Percentiles rank a stretch among this genome's conserved stretches.
Conservation (phyloP, 495 filamentous ascomycete species). For the Eremomyces bilateralis region DNA sequence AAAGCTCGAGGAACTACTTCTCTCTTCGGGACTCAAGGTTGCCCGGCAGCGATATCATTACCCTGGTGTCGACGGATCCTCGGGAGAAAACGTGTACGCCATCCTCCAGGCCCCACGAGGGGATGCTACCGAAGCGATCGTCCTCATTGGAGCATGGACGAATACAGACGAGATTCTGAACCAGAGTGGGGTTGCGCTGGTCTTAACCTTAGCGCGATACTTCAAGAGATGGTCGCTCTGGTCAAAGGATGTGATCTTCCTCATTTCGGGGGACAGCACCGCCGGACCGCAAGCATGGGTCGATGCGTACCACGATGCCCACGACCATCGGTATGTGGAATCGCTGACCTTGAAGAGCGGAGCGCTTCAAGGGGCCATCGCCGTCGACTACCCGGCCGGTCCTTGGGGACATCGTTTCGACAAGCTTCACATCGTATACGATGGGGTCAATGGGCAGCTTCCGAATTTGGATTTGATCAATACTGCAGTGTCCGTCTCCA, state of each 20-base stretch:
- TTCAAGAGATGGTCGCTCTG: slow-evolving; percentile 95
- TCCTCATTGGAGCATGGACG: slow-evolving; percentile 71
- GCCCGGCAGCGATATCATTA: slow-evolving; percentile 73
- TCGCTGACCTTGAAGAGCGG: slow-evolving; percentile 81
- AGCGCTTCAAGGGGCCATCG: slow-evolving; percentile 76
- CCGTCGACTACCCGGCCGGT: slow-evolving; percentile 62
- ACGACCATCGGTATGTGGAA: slow-evolving; percentile 40
- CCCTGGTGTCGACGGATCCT: too few relatives aligned
- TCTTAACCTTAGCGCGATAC: slow-evolving; percentile 72
- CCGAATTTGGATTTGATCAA: slow-evolving; percentile 94
- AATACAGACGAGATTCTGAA: slow-evolving; percentile 68
- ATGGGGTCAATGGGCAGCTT: slow-evolving; percentile 88
- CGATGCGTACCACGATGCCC: slow-evolving; percentile 85
- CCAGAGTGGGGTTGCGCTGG: slow-evolving; percentile 64
- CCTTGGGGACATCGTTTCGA: slow-evolving; percentile 57
- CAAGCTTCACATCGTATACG: slow-evolving; percentile 75
- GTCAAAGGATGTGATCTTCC: slow-evolving; percentile 95
- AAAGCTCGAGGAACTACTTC: slow-evolving; percentile 51
- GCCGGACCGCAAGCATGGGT: slow-evolving; percentile 92
- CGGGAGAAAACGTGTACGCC: slow-evolving; percentile 84
- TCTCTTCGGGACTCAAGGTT: slow-evolving; percentile 58
- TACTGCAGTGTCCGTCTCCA: slow-evolving; percentile 69
- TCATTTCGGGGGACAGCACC: slow-evolving; percentile 72
- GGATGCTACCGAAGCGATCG: slow-evolving; percentile 95
- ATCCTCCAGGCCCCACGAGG: slow-evolving; percentile 88